Conservation (phyloP, 2,329 filamentous ascomycete genomes). For the Raffaelea arxii region DNA sequence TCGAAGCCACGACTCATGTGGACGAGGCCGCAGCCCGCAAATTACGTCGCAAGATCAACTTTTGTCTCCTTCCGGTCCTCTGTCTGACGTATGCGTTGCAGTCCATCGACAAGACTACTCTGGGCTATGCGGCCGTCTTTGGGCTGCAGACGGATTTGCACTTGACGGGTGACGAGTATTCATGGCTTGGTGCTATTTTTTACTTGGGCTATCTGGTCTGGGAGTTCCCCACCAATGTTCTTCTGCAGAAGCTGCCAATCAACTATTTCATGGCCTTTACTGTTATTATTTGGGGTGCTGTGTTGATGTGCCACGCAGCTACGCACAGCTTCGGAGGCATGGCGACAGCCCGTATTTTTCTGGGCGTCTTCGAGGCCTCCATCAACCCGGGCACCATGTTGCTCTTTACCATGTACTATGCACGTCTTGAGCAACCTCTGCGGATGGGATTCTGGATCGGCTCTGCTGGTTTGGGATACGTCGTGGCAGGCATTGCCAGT, state of each 20-base stretch:
- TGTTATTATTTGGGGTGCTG: conserved; percentile 48
- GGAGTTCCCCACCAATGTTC: conserved; percentile 3
- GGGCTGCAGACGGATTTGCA: conserved; percentile 5
- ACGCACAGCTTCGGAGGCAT: conserved; percentile 42
- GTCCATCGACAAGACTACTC: conserved; percentile 7
- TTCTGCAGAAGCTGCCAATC: conserved; percentile 28
- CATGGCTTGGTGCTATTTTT: conserved; percentile 20
- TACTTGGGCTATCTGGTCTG: conserved; percentile 22
- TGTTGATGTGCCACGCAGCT: conserved; percentile 43
- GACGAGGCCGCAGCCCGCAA: conserved; percentile 2
- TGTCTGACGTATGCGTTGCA: conserved; percentile 1
- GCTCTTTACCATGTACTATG: conserved; percentile 51
- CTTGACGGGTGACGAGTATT: conserved; percentile 18
- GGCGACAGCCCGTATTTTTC: conserved; percentile 12
- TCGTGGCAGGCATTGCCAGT: conserved; percentile 23
- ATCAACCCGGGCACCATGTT: conserved; percentile 52
- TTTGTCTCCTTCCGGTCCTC: conserved; percentile 3
- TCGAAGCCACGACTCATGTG: no score
- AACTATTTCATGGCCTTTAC: conserved; percentile 52
- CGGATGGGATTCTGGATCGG: conserved; percentile 47
- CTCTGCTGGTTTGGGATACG: conserved; percentile 1
- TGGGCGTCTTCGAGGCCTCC: conserved; percentile 52
- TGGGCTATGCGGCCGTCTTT: conserved; percentile 7
- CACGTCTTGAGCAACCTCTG: conserved; percentile 42
- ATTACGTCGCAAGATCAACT: conserved; percentile 6